Conservation (phyloP, 2,329 filamentous ascomycete species). For the Beauveria sp. region DNA sequence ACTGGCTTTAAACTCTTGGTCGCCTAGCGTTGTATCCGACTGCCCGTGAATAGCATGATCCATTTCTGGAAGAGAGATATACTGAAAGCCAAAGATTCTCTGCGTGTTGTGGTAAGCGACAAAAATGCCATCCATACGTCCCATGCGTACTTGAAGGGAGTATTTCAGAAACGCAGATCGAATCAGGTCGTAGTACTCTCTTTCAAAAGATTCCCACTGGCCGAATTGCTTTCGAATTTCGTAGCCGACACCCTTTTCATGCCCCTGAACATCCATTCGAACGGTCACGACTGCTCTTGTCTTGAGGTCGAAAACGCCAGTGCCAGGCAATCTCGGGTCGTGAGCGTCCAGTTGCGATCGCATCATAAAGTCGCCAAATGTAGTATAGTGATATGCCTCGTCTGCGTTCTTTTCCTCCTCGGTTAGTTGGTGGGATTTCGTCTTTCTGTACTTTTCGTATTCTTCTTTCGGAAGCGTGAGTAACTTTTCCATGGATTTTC, state of each 20-base stretch:
- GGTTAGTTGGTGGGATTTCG: slow-evolving; percentile 58
- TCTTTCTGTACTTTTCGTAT: slow-evolving; percentile 75
- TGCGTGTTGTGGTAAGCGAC: slow-evolving; percentile 93
- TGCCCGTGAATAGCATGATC: slow-evolving; percentile 84
- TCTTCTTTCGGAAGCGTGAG: slow-evolving; percentile 75
- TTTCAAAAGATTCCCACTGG: slow-evolving; percentile 83
- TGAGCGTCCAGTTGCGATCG: slow-evolving; percentile 90
- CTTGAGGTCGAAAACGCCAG: slow-evolving; percentile 93
- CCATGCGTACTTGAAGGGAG: slow-evolving; percentile 91
- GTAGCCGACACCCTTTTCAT: slow-evolving; percentile 72
- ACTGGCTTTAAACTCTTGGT: slow-evolving; percentile 79
- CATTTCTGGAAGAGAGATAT: slow-evolving; percentile 80
- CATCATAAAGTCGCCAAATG: slow-evolving; percentile 81
- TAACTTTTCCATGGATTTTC: slow-evolving; percentile 94
- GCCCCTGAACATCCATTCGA: slow-evolving; percentile 72
- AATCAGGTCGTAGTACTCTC: slow-evolving; percentile 96
- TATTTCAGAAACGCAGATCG: slow-evolving; percentile 93
- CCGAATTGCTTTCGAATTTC: slow-evolving; percentile 73
- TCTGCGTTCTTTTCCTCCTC: slow-evolving; percentile 64
- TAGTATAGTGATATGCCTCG: slow-evolving; percentile 83
- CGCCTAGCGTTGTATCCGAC: slow-evolving; percentile 56
- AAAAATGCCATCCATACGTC: slow-evolving; percentile 97
- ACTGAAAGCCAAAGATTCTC: slow-evolving; percentile 96
- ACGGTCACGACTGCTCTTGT: slow-evolving; percentile 87
- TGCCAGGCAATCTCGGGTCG: slow-evolving; percentile 77